Conservation (phyloP, 305 asterid species). For the Fraxinus angustifolia region DNA sequence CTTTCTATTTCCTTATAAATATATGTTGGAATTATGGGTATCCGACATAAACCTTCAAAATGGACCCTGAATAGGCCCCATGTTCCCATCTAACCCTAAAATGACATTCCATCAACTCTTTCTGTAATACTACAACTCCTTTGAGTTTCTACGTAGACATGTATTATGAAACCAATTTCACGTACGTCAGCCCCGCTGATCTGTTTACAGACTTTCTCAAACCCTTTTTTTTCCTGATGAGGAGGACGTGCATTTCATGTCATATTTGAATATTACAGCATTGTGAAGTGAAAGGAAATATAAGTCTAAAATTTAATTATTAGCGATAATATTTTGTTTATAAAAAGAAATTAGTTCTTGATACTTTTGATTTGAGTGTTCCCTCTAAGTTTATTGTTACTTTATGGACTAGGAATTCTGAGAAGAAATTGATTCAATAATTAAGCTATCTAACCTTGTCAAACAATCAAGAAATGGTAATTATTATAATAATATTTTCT, state of each 20-base stretch:
- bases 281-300: background rate
- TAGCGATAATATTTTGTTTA: background rate
- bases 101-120: conserved; percentile 66
- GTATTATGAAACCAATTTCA: conserved; percentile 48
- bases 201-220: conserved; percentile 14
- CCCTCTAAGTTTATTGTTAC: background rate
- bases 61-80: conserved; percentile 41
- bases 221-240: background rate
- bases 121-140: conserved; percentile 12
- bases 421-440: background rate
- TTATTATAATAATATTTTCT: too few species aligned
- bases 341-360: background rate
- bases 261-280: background rate
- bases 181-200: conserved; percentile 33
- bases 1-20: conserved; percentile 14
- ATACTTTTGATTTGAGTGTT: background rate
- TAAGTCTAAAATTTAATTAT: background rate
- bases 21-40: conserved; percentile 25
- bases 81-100: conserved; percentile 75
- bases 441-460: background rate
- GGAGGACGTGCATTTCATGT: conserved; percentile 24
- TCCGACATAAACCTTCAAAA: conserved; percentile 29
- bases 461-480: background rate
- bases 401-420: too few species aligned
- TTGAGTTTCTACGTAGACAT: conserved; percentile 39